A percentile compares a stretch with the other conserved stretches of the same genome.
phyloP scores from a whole-genome alignment of 768 basidiomycete genomes.

The Termitomyces sp. region DNA sequence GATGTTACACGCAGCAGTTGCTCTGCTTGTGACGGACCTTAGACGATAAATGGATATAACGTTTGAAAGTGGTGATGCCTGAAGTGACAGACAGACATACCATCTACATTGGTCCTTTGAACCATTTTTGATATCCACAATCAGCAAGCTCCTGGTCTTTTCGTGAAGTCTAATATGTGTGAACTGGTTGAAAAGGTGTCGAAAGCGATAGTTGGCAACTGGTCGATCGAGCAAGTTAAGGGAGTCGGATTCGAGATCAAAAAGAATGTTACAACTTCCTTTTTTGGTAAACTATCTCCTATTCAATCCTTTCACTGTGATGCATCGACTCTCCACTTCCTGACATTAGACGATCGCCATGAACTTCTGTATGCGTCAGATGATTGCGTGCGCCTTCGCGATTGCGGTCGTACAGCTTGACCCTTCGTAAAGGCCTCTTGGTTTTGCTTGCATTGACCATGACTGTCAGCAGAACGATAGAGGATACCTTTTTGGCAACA shows the following conservation, averaged over 20 bases:
- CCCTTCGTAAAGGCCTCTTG: too few relatives aligned
- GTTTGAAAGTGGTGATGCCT: not conserved
- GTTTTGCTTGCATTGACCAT: too few relatives aligned
- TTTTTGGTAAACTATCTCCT: too few relatives aligned
- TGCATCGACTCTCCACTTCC: too few relatives aligned
- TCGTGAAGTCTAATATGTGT: not conserved
- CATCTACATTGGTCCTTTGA: constrained; percentile 12
- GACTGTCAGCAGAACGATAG: too few relatives aligned
- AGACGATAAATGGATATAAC: not conserved
- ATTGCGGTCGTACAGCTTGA: too few relatives aligned
- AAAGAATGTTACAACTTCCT: too few relatives aligned
- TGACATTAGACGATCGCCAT: too few relatives aligned
- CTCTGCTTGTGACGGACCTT: constrained; percentile 87
- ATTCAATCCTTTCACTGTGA: too few relatives aligned
- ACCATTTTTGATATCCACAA: constrained; percentile 5
- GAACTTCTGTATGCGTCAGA: too few relatives aligned
- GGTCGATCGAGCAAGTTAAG: not conserved
- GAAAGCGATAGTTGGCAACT: not conserved
- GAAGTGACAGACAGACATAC: not conserved
- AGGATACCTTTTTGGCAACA: too few relatives aligned
- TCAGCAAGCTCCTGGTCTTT: not conserved
- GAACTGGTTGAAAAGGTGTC: not conserved
- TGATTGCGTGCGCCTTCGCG: too few relatives aligned
- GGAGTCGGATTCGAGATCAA: not conserved
- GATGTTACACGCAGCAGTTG: constrained; percentile 86